Evolutionary conservation across 2,329 filamentous ascomycete genomes (phyloP).

Genomic region (Helotiales sp.): DNA sequence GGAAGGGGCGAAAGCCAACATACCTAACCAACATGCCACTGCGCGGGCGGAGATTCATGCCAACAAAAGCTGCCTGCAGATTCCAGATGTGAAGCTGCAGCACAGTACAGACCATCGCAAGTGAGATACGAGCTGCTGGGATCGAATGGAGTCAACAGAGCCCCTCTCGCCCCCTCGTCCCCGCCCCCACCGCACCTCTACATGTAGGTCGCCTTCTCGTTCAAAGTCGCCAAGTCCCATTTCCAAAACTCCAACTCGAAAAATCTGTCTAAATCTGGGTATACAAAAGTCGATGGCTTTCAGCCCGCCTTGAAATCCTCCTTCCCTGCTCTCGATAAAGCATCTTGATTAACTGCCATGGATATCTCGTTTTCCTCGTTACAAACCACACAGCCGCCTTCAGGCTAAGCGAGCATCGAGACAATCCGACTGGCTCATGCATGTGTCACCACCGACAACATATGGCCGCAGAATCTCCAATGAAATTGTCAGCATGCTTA

Average conservation of each 20-base stretch:
- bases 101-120: conserved; percentile 5
- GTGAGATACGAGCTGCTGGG: conserved; percentile 8
- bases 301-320: neutral
- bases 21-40: conserved; percentile 7
- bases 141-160: conserved; percentile 2
- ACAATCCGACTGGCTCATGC: neutral
- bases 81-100: neutral
- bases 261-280: neutral
- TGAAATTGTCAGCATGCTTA: neutral
- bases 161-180: too few relatives aligned
- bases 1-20: neutral
- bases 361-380: neutral
- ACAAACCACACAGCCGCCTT: neutral
- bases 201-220: neutral
- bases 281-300: neutral
- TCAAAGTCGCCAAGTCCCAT: neutral
- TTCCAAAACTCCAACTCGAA: neutral
- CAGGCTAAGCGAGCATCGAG: conserved; percentile 11
- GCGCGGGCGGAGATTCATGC: neutral
- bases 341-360: neutral
- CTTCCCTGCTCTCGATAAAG: neutral
- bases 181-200: neutral
- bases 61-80: conserved; percentile 6
- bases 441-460: neutral
- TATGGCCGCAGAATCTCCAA: neutral